These are phyloP conservation scores for Metschnikowia matae DNA, from an alignment of 805 yeast species.

Conservation along the genomic window DNA sequence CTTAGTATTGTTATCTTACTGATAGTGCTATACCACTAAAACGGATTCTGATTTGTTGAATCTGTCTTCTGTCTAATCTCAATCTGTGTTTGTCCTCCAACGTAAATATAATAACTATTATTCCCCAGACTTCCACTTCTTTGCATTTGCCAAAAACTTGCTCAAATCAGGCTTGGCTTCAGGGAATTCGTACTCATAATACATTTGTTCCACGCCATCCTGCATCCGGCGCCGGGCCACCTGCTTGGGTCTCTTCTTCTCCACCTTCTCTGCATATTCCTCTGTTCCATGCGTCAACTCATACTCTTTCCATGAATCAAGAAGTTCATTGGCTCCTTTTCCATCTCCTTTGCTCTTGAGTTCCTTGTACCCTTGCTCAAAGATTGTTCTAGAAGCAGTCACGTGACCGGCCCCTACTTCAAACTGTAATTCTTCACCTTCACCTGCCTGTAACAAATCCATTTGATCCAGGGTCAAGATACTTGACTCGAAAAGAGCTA, in stretches of 20 bases:
- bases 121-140: constrained; percentile 21
- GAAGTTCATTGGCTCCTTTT: constrained; percentile 47
- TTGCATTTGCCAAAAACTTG: constrained; percentile 42
- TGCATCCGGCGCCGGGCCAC: constrained; percentile 44
- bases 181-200: constrained; percentile 61
- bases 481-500: constrained; percentile 68
- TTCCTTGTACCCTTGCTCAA: constrained; percentile 47
- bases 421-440: constrained; percentile 49
- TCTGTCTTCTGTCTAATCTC: too few species aligned
- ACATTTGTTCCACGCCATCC: constrained; percentile 49
- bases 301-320: constrained; percentile 61
- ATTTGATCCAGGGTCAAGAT: constrained; percentile 56
- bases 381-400: constrained; percentile 49
- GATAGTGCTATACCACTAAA: too few species aligned
- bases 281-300: constrained; percentile 59
- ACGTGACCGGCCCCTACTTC: constrained; percentile 49
- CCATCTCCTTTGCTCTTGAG: constrained; percentile 35
- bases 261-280: constrained; percentile 32
- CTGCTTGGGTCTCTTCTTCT: constrained; percentile 50
- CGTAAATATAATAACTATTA: background rate
- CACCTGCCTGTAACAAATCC: constrained; percentile 39
- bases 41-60: too few species aligned
- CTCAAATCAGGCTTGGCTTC: constrained; percentile 46
- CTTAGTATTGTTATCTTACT: too few species aligned
- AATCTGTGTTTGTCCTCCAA: too few species aligned